Evolutionary conservation across 129 eudicot species (phyloP).

Genomic region (Saussurea involucrata): DNA sequence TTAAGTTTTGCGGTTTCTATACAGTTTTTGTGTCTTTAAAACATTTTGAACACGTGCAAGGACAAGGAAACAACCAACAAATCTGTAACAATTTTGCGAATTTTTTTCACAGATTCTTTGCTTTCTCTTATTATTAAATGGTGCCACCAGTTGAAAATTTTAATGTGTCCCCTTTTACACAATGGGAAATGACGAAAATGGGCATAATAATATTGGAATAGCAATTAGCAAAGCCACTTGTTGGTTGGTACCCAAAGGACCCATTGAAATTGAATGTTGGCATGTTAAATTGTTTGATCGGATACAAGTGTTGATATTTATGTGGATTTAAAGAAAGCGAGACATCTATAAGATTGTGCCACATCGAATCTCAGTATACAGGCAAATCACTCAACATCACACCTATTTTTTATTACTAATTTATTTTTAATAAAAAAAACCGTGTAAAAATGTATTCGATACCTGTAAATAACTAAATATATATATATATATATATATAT

Average conservation of each 20-base stretch:
- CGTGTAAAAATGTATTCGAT: background rate
- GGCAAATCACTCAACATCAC: constrained; percentile 9
- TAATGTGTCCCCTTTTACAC: background rate
- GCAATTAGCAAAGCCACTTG: constrained; percentile 8
- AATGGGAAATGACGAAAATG: background rate
- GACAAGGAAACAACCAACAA: background rate
- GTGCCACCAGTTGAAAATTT: background rate
- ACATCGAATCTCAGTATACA: constrained; percentile 14
- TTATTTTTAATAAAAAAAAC: background rate
- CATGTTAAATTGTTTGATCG: constrained; percentile 28
- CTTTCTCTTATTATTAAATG: background rate
- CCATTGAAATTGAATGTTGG: constrained; percentile 23
- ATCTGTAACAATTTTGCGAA: background rate
- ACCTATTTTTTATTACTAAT: background rate
- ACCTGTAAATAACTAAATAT: background rate
- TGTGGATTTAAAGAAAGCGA: constrained; percentile 6
- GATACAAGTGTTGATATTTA: constrained; percentile 9
- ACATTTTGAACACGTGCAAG: background rate
- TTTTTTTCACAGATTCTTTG: too few relatives aligned
- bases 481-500: too few relatives aligned
- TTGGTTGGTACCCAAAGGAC: constrained; percentile 29
- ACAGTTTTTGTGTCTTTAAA: too few relatives aligned
- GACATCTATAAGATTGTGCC: constrained; percentile 12
- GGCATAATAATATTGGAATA: background rate
- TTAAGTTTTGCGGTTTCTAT: background rate